Conservation (phyloP, 2,329 filamentous ascomycete species). For the Alternaria infectoria region DNA sequence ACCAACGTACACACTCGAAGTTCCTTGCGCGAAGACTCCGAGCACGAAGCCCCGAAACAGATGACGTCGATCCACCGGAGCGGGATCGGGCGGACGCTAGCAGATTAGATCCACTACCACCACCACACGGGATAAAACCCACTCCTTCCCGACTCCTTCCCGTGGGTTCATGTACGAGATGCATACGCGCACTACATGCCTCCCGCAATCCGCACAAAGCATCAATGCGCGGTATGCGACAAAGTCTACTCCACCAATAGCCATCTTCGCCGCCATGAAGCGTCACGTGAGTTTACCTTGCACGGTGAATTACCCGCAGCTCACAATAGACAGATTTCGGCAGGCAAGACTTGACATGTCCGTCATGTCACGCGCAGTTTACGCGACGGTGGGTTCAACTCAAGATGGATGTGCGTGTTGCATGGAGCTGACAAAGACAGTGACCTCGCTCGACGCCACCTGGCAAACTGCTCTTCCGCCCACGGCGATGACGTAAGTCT, state of each 20-base stretch:
- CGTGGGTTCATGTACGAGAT: not conserved
- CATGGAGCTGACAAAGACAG: not conserved
- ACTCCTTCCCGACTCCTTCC: not conserved
- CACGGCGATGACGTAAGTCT: not conserved
- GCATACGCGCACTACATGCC: not conserved
- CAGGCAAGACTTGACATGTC: not conserved
- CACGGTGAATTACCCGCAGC: not conserved
- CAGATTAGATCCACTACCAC: not conserved
- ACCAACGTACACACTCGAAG: too few relatives aligned
- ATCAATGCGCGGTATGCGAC: not conserved
- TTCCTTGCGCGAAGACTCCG: too few relatives aligned
- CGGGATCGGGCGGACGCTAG: not conserved
- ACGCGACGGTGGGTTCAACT: not conserved
- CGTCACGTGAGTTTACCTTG: not conserved
- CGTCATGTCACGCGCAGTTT: not conserved
- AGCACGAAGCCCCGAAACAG: too few relatives aligned
- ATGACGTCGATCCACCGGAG: not conserved
- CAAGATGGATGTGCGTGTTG: too few relatives aligned
- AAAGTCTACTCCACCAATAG: not conserved
- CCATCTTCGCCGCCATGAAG: not conserved
- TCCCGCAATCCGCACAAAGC: not conserved
- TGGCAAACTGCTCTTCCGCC: not conserved
- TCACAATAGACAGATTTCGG: not conserved
- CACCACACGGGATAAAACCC: not conserved
- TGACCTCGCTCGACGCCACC: not conserved